These are phyloP conservation scores for Leccinellum albellum DNA, from an alignment of 768 basidiomycete species.

Conservation along the genomic window DNA sequence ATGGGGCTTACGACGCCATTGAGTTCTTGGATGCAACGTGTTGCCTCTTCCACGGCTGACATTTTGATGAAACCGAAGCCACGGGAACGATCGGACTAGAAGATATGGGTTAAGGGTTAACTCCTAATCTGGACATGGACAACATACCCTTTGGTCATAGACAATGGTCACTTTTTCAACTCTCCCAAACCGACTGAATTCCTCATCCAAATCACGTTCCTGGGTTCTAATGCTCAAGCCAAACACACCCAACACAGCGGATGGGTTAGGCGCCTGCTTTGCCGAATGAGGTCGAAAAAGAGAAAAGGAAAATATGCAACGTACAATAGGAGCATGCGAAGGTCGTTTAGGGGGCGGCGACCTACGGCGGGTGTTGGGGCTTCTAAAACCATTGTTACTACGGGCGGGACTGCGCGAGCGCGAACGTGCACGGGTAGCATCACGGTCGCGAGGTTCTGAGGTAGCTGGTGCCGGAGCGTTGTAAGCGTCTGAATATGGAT, in stretches of 20 bases:
- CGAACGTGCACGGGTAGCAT: constrained; percentile 61
- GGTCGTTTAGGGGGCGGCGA: constrained; percentile 63
- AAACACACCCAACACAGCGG: constrained; percentile 92
- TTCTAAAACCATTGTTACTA: constrained; percentile 51
- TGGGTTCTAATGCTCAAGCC: constrained; percentile 94
- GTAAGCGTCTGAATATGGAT: constrained; percentile 83
- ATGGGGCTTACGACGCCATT: constrained; percentile 77
- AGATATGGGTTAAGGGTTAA: constrained; percentile 19
- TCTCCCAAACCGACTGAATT: constrained; percentile 82
- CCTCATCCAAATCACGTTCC: constrained; percentile 92
- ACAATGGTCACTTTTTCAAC: constrained; percentile 97
- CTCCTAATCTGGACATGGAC: neutral
- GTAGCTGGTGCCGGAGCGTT: constrained; percentile 57
- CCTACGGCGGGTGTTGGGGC: constrained; percentile 54
- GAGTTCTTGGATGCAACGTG: constrained; percentile 81
- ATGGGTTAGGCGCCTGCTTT: constrained; percentile 81
- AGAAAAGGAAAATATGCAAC: constrained; percentile 28
- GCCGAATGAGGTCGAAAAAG: constrained; percentile 33
- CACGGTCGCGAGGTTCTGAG: constrained; percentile 48
- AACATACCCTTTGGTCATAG: constrained; percentile 88
- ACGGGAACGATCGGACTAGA: constrained; percentile 88
- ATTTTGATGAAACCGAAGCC: constrained; percentile 99
- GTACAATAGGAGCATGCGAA: constrained; percentile 68
- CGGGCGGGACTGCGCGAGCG: constrained; percentile 69
- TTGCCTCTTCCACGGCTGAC: constrained; percentile 83